Conservation (phyloP, 1,139 yeast genomes). For the Yamadazyma songkhlaensis region DNA sequence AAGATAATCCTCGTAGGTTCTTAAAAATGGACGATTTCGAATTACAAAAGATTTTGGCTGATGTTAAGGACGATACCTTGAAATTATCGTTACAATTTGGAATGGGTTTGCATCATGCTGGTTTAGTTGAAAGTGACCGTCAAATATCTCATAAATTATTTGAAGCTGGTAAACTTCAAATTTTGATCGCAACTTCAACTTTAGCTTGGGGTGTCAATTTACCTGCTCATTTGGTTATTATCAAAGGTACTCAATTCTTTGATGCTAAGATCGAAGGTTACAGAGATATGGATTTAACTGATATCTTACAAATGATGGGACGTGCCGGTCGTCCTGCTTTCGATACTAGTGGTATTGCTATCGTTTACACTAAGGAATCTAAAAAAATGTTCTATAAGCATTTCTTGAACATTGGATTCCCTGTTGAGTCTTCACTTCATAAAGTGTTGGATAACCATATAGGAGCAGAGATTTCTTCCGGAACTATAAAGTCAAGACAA, state of each 20-base stretch:
- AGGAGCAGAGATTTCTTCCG: conserved; percentile 94
- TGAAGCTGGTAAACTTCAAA: conserved; percentile 82
- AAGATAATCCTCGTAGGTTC: conserved; percentile 87
- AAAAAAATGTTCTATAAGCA: conserved; percentile 93
- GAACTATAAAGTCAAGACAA: conserved; percentile 77
- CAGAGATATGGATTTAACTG: conserved; percentile 89
- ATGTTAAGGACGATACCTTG: conserved; percentile 87
- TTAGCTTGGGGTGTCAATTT: conserved; percentile 97
- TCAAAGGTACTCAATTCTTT: conserved; percentile 89
- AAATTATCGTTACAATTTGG: conserved; percentile 87
- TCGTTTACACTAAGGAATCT: conserved; percentile 88
- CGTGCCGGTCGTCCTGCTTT: conserved; percentile 97
- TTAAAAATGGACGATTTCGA: conserved; percentile 76
- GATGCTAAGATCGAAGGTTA: conserved; percentile 81
- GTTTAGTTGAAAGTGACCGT: conserved; percentile 88
- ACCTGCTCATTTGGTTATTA: conserved; percentile 91
- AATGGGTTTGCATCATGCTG: conserved; percentile 97
- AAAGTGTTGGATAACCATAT: conserved; percentile 90
- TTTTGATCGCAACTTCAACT: conserved; percentile 90
- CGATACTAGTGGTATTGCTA: conserved; percentile 94
- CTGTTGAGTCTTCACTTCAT: conserved; percentile 94
- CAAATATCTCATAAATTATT: conserved; percentile 82
- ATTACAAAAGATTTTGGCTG: conserved; percentile 55
- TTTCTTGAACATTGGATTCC: conserved; percentile 92
- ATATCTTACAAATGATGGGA: conserved; percentile 87